Base-by-base conservation (phyloP, 2,329 filamentous ascomycete genomes). In the Apiospora arundinis region DNA sequence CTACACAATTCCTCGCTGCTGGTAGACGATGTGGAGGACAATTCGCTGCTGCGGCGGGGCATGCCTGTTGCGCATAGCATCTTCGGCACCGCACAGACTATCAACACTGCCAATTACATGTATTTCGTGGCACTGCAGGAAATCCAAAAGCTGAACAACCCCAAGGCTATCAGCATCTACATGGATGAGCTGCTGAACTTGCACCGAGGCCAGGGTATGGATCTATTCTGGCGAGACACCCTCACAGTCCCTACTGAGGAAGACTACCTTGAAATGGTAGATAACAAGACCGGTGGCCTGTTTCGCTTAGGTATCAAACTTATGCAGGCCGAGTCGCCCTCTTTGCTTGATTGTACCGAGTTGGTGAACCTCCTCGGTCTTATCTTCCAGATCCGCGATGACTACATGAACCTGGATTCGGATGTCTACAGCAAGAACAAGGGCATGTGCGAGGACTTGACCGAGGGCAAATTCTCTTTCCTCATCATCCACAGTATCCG, bases 401-500 rank as follows among this genome's bases (percentile, higher is more conserved):
- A 99, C 87, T 97, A 97, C 84, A 91, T 95, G 81, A 98, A 98
- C 81, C 90, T 99, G 60, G 89, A 88, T 42, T 89, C 87, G 23
- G 85, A 84, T n/a, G 87, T 91, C 78, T 98, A 98, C 85, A 91
- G 91, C 48, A 86, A 92, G 74, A 95, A 97, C 82, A 98, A 98
- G 85, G 96, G 95, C 68, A 89, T 97, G 76, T 97, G 94, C 82
- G 95, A 98, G 84, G 96, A 98, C 82, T 84, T 98, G 76, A 98
- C 95, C 0, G 96, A 98, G 84, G 95, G 95, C 74, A 98, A 98
- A 86, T 98, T 98, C 85, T 95, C 92, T 37, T 98, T 98, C 80
- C 95, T 95, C 52, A 92, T 98, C 77, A 97, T 98, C 77, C 95
- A 98, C 84, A 92, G 93, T 80, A 97, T 98, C 76, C 93, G 93